These are phyloP conservation scores for Fusarium zealandicum DNA, from an alignment of 2,329 filamentous ascomycete genomes.

Conservation along the genomic window DNA sequence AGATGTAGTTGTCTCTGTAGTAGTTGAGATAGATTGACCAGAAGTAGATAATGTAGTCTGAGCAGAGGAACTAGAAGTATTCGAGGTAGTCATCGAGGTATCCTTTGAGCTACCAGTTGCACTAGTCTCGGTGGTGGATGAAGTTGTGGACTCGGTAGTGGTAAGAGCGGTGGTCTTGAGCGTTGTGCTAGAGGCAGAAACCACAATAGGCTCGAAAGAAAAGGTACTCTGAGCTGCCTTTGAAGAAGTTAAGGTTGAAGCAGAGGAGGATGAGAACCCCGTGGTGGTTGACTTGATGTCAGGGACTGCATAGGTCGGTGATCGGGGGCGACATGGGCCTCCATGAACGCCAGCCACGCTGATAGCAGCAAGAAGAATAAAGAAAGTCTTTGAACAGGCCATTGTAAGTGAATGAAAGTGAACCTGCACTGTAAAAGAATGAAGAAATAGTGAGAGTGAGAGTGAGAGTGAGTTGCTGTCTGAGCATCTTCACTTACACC, in stretches of 20 bases:
- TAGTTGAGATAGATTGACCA: neutral
- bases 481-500: neutral
- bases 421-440: conserved; percentile 10
- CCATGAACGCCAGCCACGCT: conserved; percentile 9
- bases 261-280: conserved; percentile 1
- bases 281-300: neutral
- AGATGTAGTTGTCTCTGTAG: neutral
- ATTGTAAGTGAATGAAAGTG: conserved; percentile 24
- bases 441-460: too few relatives aligned
- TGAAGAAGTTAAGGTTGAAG: neutral
- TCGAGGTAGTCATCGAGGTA: neutral
- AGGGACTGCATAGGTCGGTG: conserved; percentile 21
- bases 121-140: neutral
- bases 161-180: neutral
- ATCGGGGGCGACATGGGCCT: conserved; percentile 28
- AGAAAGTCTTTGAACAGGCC: conserved; percentile 25
- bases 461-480: neutral
- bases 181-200: neutral
- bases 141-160: neutral
- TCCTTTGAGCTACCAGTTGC: neutral
- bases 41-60: neutral
- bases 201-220: neutral
- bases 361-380: conserved; percentile 21
- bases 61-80: neutral
- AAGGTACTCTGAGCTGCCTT: neutral